Base-by-base conservation (phyloP, 1,284 basidiomycete genomes). In the Ceratobasidium sp. region DNA sequence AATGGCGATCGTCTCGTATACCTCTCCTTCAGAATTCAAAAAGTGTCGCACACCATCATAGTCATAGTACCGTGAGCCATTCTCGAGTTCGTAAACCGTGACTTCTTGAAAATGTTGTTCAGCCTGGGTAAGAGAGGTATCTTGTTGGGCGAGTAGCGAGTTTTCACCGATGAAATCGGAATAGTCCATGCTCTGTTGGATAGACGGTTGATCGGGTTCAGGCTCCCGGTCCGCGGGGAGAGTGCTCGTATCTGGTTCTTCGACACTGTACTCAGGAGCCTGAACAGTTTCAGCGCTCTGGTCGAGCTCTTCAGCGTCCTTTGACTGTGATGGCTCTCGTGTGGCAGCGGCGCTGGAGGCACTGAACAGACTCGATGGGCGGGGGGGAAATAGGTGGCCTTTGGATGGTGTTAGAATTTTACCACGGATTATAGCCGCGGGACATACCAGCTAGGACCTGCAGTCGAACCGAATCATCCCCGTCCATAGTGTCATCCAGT, bases 151-250 rank as follows among this genome's bases (percentile, higher is more conserved):
- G 22, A 71, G 56, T 7, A 71, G 69, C 5, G 69, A 71, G 29
- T 57, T 19, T 61, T 71, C 69, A 32, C 69, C 69, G 49, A 71
- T 59, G 43, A 71, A 71, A 34, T 71, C 67, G 2, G 69, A 71
- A 49, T 71, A 71, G 40, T 71, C 69, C 69, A 71, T 44, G 54
- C 69, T 71, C 43, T 61, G 52, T 32, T 71, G 69, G 44, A 71
- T 61, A 15, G 69, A 71, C 7, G 22, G 66, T n/a, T 71, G 69
- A n/a, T 71, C 69, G 11, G 25, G 19, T 56, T 57, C 67, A 11
- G 22, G 54, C 56, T 57, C 51, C 8, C 40, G 34, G 22, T 37
- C 54, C 1, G 25, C 40, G 9, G 40, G 6, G 13, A 32, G 34
- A 3, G 40, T 2, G 19, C 40, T 44, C 34, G 19, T 7, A 25